Conservation (phyloP, 768 basidiomycete genomes). For the Naematelia encephala region DNA sequence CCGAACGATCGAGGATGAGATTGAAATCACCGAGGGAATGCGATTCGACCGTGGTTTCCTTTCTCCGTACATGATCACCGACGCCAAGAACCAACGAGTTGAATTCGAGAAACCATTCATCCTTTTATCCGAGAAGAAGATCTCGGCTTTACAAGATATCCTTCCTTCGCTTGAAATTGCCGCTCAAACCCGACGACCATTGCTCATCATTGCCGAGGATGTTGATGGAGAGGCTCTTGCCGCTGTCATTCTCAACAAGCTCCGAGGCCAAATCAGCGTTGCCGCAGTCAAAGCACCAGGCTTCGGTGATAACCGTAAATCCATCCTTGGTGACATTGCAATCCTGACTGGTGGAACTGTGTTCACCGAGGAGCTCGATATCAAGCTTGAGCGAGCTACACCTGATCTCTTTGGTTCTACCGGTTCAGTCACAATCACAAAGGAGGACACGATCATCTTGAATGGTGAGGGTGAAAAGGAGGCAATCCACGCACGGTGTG, state of each 20-base stretch:
- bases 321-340: slow-evolving; percentile 91
- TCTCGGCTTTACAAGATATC: slow-evolving; percentile 88
- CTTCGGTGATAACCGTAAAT: slow-evolving; percentile 99
- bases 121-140: slow-evolving; percentile 96
- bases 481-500: slow-evolving; percentile 84
- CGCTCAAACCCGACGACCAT: slow-evolving; percentile 70
- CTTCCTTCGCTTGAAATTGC: slow-evolving; percentile 72
- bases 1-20: slow-evolving; percentile 95
- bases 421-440: slow-evolving; percentile 88
- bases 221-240: slow-evolving; percentile 96
- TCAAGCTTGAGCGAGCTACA: slow-evolving; percentile 90
- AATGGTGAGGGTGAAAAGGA: slow-evolving; percentile 92
- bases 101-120: slow-evolving; percentile 96
- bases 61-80: slow-evolving; percentile 96
- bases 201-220: slow-evolving; percentile 96
- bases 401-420: slow-evolving; percentile 84
- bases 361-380: slow-evolving; percentile 93
- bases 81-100: slow-evolving; percentile 92
- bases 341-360: slow-evolving; percentile 97
- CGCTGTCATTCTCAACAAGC: slow-evolving; percentile 98
- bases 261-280: slow-evolving; percentile 93
- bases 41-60: slow-evolving; percentile 98
- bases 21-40: slow-evolving; percentile 99
- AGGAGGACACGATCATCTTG: slow-evolving; percentile 94
- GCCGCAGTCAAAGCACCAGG: slow-evolving; percentile 92